Conservation (phyloP, 2,329 filamentous ascomycete species). For the Raffaelea arxii region DNA sequence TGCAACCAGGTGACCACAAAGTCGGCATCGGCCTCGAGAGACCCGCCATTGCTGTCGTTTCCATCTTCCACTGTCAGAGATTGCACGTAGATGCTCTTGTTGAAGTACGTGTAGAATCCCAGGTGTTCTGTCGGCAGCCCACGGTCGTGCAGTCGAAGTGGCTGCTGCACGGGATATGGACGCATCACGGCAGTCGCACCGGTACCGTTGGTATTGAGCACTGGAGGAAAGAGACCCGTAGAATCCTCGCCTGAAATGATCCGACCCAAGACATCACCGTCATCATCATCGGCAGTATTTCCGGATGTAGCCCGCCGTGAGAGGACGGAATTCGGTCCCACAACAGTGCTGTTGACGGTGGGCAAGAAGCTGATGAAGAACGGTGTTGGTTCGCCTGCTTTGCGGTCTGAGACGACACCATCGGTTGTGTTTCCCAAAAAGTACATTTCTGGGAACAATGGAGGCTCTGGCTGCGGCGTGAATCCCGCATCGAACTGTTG, state of each 20-base stretch:
- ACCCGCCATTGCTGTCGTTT: too few relatives aligned
- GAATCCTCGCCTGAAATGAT: constrained; percentile 32
- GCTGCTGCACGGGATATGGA: constrained; percentile 63
- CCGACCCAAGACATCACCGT: neutral
- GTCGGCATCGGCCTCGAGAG: constrained; percentile 40
- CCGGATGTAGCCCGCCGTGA: too few relatives aligned
- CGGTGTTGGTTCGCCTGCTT: constrained; percentile 77
- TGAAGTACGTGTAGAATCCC: constrained; percentile 88
- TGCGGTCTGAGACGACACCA: constrained; percentile 51
- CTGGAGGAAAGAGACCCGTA: constrained; percentile 52
- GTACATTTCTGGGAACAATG: constrained; percentile 58
- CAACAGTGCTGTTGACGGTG: constrained; percentile 25
- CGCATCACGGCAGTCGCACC: constrained; percentile 64
- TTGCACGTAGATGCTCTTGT: constrained; percentile 75
- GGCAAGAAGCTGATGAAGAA: constrained; percentile 73
- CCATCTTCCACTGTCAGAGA: constrained; percentile 50
- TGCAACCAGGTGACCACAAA: constrained; percentile 49
- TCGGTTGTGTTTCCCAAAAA: constrained; percentile 87
- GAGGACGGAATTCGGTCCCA: constrained; percentile 18
- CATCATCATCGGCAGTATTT: neutral
- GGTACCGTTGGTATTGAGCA: constrained; percentile 56
- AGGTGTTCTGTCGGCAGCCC: constrained; percentile 77
- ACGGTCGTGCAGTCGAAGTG: constrained; percentile 76
- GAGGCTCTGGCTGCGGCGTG: constrained; percentile 45
- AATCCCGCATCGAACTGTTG: constrained; percentile 23